Evolutionary conservation across 1,284 basidiomycete species (phyloP).

Genomic region (Chalciporus sp.): DNA sequence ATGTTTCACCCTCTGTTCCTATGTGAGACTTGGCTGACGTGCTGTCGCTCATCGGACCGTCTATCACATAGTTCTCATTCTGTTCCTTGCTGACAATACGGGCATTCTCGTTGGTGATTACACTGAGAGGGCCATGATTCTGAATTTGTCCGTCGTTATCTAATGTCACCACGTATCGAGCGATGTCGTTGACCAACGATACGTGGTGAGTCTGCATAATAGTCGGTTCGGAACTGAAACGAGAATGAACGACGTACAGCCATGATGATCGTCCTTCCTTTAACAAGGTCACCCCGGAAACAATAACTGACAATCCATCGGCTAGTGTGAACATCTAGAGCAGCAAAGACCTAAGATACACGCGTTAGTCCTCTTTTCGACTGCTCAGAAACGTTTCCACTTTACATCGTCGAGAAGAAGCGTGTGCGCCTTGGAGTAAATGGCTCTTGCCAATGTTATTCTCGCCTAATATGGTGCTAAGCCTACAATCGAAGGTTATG

Average conservation of each 20-base stretch:
- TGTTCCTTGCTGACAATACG: neutral
- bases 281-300: conserved; percentile 68
- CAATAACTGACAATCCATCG: conserved; percentile 79
- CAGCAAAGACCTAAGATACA: conserved; percentile 25
- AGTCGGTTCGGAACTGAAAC: too few species aligned
- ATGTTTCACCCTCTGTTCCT: conserved; percentile 40
- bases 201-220: conserved; percentile 57
- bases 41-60: neutral
- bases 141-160: conserved; percentile 46
- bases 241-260: conserved; percentile 35
- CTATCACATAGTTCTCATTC: neutral
- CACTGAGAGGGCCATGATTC: conserved; percentile 41
- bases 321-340: conserved; percentile 55
- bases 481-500: neutral
- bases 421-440: conserved; percentile 41
- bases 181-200: conserved; percentile 55
- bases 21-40: neutral
- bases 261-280: conserved; percentile 70
- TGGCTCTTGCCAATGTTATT: conserved; percentile 44
- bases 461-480: conserved; percentile 29
- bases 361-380: conserved; percentile 31
- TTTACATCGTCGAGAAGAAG: conserved; percentile 44
- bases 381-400: neutral
- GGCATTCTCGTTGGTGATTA: neutral
- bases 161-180: conserved; percentile 59